Base-by-base conservation (phyloP, 345 rosid genomes). In the Rhizophora apiculata region DNA sequence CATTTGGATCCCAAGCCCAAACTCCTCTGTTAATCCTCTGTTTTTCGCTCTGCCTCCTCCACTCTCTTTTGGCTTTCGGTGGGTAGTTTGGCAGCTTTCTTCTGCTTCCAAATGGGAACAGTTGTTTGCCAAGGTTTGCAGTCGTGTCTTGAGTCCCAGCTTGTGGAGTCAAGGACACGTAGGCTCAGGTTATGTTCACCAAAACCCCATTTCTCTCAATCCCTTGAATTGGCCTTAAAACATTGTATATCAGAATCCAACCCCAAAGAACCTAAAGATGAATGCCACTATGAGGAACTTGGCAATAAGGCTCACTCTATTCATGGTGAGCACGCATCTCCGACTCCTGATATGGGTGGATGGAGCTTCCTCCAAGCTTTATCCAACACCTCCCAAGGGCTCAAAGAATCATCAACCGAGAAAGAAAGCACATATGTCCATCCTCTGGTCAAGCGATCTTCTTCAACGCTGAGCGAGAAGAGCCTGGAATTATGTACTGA, bases 401-500 rank as follows among this genome's bases (percentile, higher is more conserved):
- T 79, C 54, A 69, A 61, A 30, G 80, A 81, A 64, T 56, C 58
- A 62, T 53, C 55, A 18, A 60, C 52, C 21, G 71, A 72, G 64
- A 63, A 72, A 58, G 62, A 70, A 24, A 36, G 48, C 49, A 31
- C 68, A 9, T 86, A 86, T 65, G 84, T 78, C 66, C 90, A 79
- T 55, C 84, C 86, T 58, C 68, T 72, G 55, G 62, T 56, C 6
- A 85, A 74, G 77, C 84, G 85, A 57, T 84, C 86, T 61, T 69
- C 83, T 8, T 84, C 85, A 18, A 63, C 70, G n/a, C 86, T 93
- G 1, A 87, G 93, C 39, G 85, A 85, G 39, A 86, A 81, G 79
- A 91, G 98, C 85, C 36, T 93, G 75, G 88, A 86, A 78, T 65
- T 93, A 48, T 93, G 97, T 69, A 93, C 98, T 5, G 97, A 93